Base-by-base conservation (phyloP, 163 green algal genomes). In the Chloroidium sp. region DNA sequence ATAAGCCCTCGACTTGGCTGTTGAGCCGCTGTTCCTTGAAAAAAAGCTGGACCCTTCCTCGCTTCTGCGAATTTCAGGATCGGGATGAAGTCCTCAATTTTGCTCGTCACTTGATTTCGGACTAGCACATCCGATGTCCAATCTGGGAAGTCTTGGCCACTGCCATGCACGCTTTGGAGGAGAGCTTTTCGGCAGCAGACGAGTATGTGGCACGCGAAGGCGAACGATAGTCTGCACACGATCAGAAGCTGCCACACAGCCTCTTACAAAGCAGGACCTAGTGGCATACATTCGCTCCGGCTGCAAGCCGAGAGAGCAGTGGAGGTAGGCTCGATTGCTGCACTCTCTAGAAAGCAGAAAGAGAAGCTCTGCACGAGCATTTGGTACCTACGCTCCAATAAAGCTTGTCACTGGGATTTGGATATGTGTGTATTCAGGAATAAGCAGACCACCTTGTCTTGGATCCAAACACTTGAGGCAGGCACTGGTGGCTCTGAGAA, bases 271-370 rank as follows among this genome's bases (percentile, higher is more conserved):
- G 61, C 86, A 94, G 60, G 92, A 97, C n/a, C 83, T 97, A 1
- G 85, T 97, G 1, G 76, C 82, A 0, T 95, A 94, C 80, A 67
- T 98, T 0, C 82, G 76, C 0, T 90, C 85, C 0, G 95, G 95
- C n/a, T 97, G 92, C 86, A 97, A 92, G 79, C 91, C 95, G 1
- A 85, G 82, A 1, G 80, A 85, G 57, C 61, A 91, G 68, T 98
- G 92, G 92, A 91, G 93, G 92, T 96, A 78, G 58, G 85, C 68
- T 59, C 14, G 13, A 2, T 62, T 60, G 2, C 62, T 72, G 1
- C 12, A 59, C 10, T 4, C 57, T 36, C 57, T 61, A 36, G 4
- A 12, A 62, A 4, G 75, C 78, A 0, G 2, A 68, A 74, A 69
- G 12, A 62, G 4, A 2, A 2, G 62, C 3, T 2, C 61, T 75